Conservation (phyloP, 2,329 filamentous ascomycete genomes). For the Dactylellina haptotyla region DNA sequence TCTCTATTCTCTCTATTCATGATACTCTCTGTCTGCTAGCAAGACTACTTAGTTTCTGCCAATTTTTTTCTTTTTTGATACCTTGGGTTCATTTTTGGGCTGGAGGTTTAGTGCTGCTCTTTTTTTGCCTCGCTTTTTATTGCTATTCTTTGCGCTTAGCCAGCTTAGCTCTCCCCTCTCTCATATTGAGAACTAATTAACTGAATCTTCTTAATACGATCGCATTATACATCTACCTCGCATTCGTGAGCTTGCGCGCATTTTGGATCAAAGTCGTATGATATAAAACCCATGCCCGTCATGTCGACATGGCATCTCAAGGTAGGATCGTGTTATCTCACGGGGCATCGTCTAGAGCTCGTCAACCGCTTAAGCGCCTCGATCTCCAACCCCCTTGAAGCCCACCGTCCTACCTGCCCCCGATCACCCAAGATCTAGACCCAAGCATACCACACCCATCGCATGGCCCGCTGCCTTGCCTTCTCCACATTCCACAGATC, state of each 20-base stretch:
- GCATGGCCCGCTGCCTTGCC: conserved; percentile 17
- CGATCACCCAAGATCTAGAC: conserved; percentile 25
- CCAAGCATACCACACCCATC: conserved; percentile 11
- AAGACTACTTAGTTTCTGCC: conserved; percentile 4
- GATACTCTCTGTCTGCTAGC: neutral
- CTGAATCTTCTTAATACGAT: neutral
- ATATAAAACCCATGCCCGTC: too few relatives aligned
- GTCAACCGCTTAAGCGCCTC: conserved; percentile 53
- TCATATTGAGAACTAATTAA: neutral
- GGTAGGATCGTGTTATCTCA: neutral
- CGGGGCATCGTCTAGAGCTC: conserved; percentile 19
- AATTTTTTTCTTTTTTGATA: conserved; percentile 24
- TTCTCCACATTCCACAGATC: conserved; percentile 51
- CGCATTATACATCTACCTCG: neutral
- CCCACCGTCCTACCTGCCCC: neutral
- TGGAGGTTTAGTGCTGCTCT: conserved; percentile 28
- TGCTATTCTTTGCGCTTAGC: conserved; percentile 1
- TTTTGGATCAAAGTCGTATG: too few relatives aligned
- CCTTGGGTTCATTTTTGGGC: conserved; percentile 44
- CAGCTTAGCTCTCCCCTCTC: neutral
- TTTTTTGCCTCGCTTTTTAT: neutral
- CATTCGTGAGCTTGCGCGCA: neutral
- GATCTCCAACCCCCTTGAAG: conserved; percentile 30
- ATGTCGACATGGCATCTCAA: neutral
- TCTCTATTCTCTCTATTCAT: neutral